Percentiles rank a stretch among this genome's conserved stretches.
These are phyloP conservation scores for Thamnidium elegans DNA, from an alignment of 192 early-diverging fungal genomes.

Conservation along the genomic window DNA sequence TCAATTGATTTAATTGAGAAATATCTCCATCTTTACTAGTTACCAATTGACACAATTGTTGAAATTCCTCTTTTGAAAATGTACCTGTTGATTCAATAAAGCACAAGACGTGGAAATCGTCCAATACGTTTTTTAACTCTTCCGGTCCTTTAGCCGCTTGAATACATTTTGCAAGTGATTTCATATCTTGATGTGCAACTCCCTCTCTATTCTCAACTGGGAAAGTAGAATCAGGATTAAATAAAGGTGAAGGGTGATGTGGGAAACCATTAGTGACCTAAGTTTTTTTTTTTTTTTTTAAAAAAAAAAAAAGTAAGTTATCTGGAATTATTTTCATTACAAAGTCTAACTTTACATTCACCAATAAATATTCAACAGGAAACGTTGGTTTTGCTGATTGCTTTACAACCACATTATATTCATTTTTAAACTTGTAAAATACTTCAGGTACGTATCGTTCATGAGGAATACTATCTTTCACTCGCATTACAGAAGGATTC, in stretches of 20 bases:
- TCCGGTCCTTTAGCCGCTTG: conserved; percentile 27
- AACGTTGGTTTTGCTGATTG: conserved; percentile 93
- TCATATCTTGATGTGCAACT: conserved; percentile 55
- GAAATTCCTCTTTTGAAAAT: conserved; percentile 61
- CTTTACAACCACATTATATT: conserved; percentile 85
- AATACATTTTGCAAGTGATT: conserved; percentile 56
- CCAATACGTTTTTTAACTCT: conserved; percentile 50
- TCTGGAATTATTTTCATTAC: neutral
- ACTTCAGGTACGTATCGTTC: conserved; percentile 94
- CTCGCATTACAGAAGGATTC: conserved; percentile 83
- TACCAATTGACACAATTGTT: conserved; percentile 40
- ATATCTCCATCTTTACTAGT: conserved; percentile 31
- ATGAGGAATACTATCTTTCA: conserved; percentile 62
- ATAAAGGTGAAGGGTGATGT: conserved; percentile 69
- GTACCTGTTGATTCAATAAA: conserved; percentile 65
- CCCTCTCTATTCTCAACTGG: conserved; percentile 78
- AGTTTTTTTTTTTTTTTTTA: too few relatives aligned
- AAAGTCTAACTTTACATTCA: conserved; percentile 69
- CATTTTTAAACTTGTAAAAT: conserved; percentile 94
- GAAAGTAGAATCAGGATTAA: conserved; percentile 59
- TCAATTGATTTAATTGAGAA: conserved; percentile 37
- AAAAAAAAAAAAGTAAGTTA: conserved; percentile 17
- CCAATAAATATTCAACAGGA: conserved; percentile 93
- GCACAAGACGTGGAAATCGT: conserved; percentile 86
- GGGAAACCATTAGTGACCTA: conserved; percentile 92